These are phyloP conservation scores for Durio zibethinus DNA, from an alignment of 345 rosid genomes.

Conservation along the genomic window DNA sequence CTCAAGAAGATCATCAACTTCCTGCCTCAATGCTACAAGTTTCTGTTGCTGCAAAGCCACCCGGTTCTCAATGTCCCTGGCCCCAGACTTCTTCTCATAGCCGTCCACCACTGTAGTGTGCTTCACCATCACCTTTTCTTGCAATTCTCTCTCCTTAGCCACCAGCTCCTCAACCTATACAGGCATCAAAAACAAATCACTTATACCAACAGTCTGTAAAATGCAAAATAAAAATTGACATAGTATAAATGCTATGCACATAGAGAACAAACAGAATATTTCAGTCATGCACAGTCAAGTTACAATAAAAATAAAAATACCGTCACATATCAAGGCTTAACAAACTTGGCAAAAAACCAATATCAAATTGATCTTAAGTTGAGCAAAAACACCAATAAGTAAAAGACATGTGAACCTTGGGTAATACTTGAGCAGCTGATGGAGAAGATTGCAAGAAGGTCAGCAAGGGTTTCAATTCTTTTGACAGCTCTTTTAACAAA, in stretches of 20 bases:
- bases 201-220: not conserved
- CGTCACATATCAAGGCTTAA: not conserved
- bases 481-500: conserved; percentile 69
- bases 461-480: conserved; percentile 61
- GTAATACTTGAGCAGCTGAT: conserved; percentile 61
- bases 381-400: not conserved
- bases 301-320: not conserved
- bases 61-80: conserved; percentile 73
- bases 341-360: not conserved
- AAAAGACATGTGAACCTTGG: conserved; percentile 50
- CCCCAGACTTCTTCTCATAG: conserved; percentile 63
- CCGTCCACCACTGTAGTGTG: conserved; percentile 67
- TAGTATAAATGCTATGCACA: not conserved
- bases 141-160: conserved; percentile 78
- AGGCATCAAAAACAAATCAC: not conserved
- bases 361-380: conserved; percentile 7
- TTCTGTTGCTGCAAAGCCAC: conserved; percentile 66
- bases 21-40: conserved; percentile 66
- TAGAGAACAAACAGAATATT: not conserved
- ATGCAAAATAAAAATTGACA: not conserved
- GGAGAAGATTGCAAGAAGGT: conserved; percentile 68
- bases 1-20: conserved; percentile 79
- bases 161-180: conserved; percentile 84
- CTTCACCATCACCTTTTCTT: conserved; percentile 64
- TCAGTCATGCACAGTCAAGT: not conserved